Evolutionary conservation across 495 filamentous ascomycete species (phyloP).

Genomic region (Xylaria curta): DNA sequence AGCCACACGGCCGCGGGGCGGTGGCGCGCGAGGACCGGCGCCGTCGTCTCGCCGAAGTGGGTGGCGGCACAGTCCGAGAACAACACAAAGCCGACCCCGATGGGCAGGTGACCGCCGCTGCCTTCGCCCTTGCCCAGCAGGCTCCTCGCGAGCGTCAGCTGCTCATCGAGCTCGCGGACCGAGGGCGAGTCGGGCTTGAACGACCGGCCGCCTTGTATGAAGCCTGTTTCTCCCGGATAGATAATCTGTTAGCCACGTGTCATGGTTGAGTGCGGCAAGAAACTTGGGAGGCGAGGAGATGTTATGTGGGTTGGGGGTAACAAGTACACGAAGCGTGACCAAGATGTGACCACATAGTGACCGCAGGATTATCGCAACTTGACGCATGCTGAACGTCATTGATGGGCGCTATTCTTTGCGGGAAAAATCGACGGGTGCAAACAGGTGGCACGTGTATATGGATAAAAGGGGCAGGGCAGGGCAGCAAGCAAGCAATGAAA

Average conservation of each 20-base stretch:
- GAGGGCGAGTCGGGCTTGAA: slow-evolving; percentile 40
- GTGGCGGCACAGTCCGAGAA: slow-evolving; percentile 33
- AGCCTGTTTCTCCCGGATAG: slow-evolving; percentile 35
- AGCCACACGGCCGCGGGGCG: slow-evolving; percentile 75
- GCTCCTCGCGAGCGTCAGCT: slow-evolving; percentile 46
- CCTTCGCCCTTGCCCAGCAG: slow-evolving; percentile 33
- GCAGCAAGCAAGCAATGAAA: not conserved
- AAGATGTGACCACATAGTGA: no score
- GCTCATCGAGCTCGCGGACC: slow-evolving; percentile 36
- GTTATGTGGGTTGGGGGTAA: not conserved
- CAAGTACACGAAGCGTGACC: no score
- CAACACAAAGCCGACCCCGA: slow-evolving; percentile 50
- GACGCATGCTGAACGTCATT: not conserved
- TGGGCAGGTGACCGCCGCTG: slow-evolving; percentile 45
- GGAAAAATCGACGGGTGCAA: not conserved
- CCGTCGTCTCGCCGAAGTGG: slow-evolving; percentile 42
- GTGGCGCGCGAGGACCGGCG: slow-evolving; percentile 51
- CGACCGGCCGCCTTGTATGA: slow-evolving; percentile 46
- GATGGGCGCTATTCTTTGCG: not conserved
- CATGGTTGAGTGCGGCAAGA: not conserved
- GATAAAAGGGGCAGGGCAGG: not conserved
- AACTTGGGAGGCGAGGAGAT: not conserved
- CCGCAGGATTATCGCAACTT: not conserved
- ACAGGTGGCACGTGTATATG: not conserved
- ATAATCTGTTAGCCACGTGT: not conserved